Percentiles rank a stretch among this genome's conserved stretches.
phyloP scores from a whole-genome alignment of 768 basidiomycete genomes.

The Daedaleopsis nitida region DNA sequence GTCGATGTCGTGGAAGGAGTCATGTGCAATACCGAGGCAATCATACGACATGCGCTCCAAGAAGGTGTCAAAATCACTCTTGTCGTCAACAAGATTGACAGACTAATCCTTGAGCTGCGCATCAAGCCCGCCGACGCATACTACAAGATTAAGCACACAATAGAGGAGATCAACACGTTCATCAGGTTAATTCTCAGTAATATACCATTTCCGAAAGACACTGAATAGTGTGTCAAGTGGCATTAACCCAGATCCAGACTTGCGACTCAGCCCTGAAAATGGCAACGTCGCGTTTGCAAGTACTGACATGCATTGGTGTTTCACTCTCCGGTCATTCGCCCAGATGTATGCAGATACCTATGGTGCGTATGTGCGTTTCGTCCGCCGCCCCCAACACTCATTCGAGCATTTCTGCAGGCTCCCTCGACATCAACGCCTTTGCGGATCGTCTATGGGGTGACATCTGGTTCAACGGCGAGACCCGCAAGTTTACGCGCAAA shows the following conservation, averaged over 20 bases:
- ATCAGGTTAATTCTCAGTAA: constrained; percentile 63
- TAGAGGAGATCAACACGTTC: constrained; percentile 96
- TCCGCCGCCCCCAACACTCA: not conserved
- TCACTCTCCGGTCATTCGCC: constrained; percentile 92
- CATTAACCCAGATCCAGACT: constrained; percentile 86
- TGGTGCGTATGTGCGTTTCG: constrained; percentile 50
- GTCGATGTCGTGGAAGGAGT: constrained; percentile 99
- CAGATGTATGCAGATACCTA: constrained; percentile 95
- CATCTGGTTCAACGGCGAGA: constrained; percentile 87
- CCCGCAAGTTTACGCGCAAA: constrained; percentile 89
- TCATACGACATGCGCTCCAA: constrained; percentile 87
- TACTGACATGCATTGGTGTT: constrained; percentile 97
- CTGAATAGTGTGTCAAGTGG: constrained; percentile 43
- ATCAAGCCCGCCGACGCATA: constrained; percentile 96
- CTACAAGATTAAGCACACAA: constrained; percentile 99
- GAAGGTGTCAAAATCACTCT: constrained; percentile 89
- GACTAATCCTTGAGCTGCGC: constrained; percentile 93
- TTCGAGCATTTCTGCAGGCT: constrained; percentile 42
- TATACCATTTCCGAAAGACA: not conserved
- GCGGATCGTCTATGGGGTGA: constrained; percentile 96
- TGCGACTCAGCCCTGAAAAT: constrained; percentile 89
- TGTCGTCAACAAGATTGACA: constrained; percentile 97
- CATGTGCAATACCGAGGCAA: constrained; percentile 90
- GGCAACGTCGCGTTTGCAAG: constrained; percentile 98
- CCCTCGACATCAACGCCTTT: constrained; percentile 82